These are phyloP conservation scores for Henckelia pumila DNA, from an alignment of 257 asterid species.

Conservation along the genomic window DNA sequence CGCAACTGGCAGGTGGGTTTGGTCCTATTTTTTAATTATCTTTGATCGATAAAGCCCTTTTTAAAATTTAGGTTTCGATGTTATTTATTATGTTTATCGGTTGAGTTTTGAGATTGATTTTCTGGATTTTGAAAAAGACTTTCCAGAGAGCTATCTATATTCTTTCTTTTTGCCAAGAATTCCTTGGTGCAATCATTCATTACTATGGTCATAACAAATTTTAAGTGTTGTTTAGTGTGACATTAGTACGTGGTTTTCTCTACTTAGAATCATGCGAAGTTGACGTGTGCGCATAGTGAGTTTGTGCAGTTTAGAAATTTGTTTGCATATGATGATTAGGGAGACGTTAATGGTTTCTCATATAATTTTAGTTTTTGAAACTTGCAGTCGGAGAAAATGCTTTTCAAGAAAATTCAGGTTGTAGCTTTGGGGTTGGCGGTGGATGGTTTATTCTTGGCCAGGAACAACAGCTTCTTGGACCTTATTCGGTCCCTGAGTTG, in stretches of 20 bases:
- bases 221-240: not conserved
- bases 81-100: not conserved
- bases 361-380: not conserved
- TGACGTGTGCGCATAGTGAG: not conserved
- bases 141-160: not conserved
- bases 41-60: not conserved
- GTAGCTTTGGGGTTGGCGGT: slow-evolving; percentile 53
- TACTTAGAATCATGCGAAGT: not conserved
- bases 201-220: not conserved
- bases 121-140: not conserved
- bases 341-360: not conserved
- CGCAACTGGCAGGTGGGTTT: slow-evolving; percentile 35
- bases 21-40: not conserved
- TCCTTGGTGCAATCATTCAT: not conserved
- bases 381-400: slow-evolving; percentile 35
- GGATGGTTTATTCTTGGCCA: slow-evolving; percentile 89
- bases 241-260: not conserved
- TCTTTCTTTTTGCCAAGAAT: not conserved
- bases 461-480: slow-evolving; percentile 74
- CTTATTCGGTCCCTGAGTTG: slow-evolving; percentile 76
- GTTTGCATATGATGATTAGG: not conserved
- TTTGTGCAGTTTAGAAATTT: not conserved
- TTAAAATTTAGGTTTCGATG: not conserved
- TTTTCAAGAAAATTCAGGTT: slow-evolving; percentile 30
- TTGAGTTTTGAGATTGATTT: not conserved